These are phyloP conservation scores for Saccharomycopsis babjevae DNA, from an alignment of 805 yeast species.

Conservation along the genomic window DNA sequence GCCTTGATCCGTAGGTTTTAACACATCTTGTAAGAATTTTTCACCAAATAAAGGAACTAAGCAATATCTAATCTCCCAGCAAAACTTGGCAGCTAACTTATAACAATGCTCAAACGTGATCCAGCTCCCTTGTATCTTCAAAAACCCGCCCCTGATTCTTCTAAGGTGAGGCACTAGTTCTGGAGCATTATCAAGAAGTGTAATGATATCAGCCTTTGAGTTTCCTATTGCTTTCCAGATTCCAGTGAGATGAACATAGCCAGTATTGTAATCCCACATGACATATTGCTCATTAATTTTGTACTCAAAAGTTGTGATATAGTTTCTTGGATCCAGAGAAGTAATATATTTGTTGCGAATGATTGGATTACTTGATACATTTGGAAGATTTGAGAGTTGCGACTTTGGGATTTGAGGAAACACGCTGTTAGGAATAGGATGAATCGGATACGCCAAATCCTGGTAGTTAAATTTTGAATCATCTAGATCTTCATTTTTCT, in stretches of 20 bases:
- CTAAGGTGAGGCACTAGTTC: constrained; percentile 51
- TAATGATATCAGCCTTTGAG: constrained; percentile 67
- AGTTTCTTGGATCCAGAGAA: constrained; percentile 60
- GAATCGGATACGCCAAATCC: constrained; percentile 11
- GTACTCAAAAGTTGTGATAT: constrained; percentile 63
- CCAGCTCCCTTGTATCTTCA: constrained; percentile 95
- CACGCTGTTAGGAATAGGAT: constrained; percentile 6
- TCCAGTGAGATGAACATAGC: constrained; percentile 81
- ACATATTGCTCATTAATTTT: constrained; percentile 60
- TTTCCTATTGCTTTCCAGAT: constrained; percentile 72
- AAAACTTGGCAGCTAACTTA: constrained; percentile 59
- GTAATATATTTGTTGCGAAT: constrained; percentile 53
- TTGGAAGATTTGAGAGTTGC: constrained; percentile 8
- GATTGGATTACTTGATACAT: constrained; percentile 17
- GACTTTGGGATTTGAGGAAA: constrained; percentile 2
- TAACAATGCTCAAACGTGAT: constrained; percentile 61
- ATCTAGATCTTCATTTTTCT: constrained; percentile 12
- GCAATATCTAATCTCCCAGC: constrained; percentile 66
- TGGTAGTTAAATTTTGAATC: constrained; percentile 9
- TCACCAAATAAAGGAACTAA: constrained; percentile 74
- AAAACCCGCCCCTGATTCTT: constrained; percentile 81
- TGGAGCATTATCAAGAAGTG: constrained; percentile 53
- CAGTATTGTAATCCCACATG: constrained; percentile 79
- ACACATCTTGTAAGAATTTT: constrained; percentile 51
- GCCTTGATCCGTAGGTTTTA: constrained; percentile 48